These are phyloP conservation scores for Emmonsiellopsis sp. DNA, from an alignment of 2,329 filamentous ascomycete species.

Conservation along the genomic window DNA sequence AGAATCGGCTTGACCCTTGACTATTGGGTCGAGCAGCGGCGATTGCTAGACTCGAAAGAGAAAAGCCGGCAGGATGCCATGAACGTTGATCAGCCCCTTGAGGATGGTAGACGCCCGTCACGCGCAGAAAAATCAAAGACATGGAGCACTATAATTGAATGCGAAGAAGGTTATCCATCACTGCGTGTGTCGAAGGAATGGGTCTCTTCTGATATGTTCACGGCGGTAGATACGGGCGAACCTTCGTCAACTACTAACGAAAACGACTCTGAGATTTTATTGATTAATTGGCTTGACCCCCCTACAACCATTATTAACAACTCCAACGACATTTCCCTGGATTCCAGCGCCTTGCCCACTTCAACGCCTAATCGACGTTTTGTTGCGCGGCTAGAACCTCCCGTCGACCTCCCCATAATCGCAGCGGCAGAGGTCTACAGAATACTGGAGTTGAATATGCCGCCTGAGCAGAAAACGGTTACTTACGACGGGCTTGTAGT, in stretches of 20 bases:
- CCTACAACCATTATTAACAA: slow-evolving; percentile 25
- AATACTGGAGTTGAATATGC: slow-evolving; percentile 29
- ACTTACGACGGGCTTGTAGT: slow-evolving; percentile 31
- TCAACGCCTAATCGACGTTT: slow-evolving; percentile 35
- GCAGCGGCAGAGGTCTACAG: slow-evolving; percentile 33
- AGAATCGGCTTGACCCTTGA: slow-evolving; percentile 32
- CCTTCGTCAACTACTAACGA: slow-evolving; percentile 14
- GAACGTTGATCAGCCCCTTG: slow-evolving; percentile 21
- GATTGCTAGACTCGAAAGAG: slow-evolving; percentile 22
- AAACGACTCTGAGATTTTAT: slow-evolving; percentile 15
- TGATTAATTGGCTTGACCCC: slow-evolving; percentile 33
- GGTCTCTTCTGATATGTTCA: slow-evolving; percentile 28
- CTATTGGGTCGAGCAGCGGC: slow-evolving; percentile 33
- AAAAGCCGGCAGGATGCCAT: slow-evolving; percentile 20
- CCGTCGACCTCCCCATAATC: slow-evolving; percentile 33
- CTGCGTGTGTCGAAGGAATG: slow-evolving; percentile 36
- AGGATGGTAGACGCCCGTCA: slow-evolving; percentile 12
- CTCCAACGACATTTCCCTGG: slow-evolving; percentile 27
- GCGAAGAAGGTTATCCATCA: slow-evolving; percentile 36
- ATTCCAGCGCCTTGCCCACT: slow-evolving; percentile 27
- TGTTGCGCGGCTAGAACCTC: slow-evolving; percentile 32
- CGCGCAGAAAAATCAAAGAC: slow-evolving; percentile 15
- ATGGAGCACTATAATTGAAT: slow-evolving; percentile 33
- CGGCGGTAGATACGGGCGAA: slow-evolving; percentile 18
- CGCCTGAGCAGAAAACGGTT: slow-evolving; percentile 29